Evolutionary conservation across 169 alveolate genomes (phyloP).

Genomic region (Eimeria falciformis): DNA sequence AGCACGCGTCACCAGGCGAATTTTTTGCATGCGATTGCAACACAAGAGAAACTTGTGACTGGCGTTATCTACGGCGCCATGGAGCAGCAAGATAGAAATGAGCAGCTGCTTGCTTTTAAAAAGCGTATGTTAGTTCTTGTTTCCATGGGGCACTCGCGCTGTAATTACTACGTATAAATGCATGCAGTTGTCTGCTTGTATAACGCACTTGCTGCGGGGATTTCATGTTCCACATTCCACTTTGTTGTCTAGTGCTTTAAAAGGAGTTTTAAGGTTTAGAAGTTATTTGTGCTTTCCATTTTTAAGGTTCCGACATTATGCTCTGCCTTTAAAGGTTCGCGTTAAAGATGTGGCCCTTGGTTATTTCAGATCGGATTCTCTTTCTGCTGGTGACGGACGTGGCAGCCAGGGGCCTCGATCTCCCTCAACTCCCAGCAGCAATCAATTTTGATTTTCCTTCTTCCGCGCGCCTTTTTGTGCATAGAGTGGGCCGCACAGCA

Average conservation of each 20-base stretch:
- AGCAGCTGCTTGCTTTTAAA: slow-evolving; percentile 66
- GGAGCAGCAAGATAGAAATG: slow-evolving; percentile 87
- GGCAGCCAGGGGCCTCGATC: slow-evolving; percentile 99
- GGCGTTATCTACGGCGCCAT: slow-evolving; percentile 91
- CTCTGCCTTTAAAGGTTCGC: not conserved
- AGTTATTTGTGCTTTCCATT: too few relatives aligned
- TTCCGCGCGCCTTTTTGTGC: slow-evolving; percentile 95
- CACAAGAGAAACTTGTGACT: slow-evolving; percentile 46
- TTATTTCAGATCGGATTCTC: slow-evolving; percentile 1
- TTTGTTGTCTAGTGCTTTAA: too few relatives aligned
- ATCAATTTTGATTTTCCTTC: slow-evolving; percentile 98
- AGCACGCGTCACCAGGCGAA: slow-evolving; percentile 96
- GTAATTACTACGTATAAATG: not conserved
- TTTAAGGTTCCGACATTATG: too few relatives aligned
- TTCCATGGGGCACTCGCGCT: not conserved
- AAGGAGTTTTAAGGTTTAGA: too few relatives aligned
- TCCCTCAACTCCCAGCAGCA: slow-evolving; percentile 89
- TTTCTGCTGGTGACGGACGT: slow-evolving; percentile 98
- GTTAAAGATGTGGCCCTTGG: not conserved
- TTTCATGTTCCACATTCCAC: too few relatives aligned
- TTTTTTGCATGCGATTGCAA: slow-evolving; percentile 85
- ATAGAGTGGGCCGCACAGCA: slow-evolving; percentile 99
- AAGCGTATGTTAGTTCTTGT: slow-evolving; percentile 44
- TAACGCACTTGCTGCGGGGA: too few relatives aligned
- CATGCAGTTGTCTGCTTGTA: not conserved